These are phyloP conservation scores for Irineochytrium annulatum DNA, from an alignment of 192 early-diverging fungal species.

Conservation along the genomic window DNA sequence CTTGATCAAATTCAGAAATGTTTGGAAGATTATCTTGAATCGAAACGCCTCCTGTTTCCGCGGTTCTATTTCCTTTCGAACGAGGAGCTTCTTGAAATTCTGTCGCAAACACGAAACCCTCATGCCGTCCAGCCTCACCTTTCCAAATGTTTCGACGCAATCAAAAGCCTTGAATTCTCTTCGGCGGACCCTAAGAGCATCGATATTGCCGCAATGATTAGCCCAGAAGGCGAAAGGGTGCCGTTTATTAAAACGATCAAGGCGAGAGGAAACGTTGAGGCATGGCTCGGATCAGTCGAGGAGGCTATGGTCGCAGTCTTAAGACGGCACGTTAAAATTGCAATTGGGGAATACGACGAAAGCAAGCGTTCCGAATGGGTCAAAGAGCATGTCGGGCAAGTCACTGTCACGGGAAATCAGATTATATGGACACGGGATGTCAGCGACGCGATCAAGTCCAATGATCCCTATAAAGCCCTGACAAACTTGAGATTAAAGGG, in stretches of 20 bases:
- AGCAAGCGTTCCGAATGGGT: slow-evolving; percentile 51
- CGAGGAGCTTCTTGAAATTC: slow-evolving; percentile 60
- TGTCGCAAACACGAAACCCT: slow-evolving; percentile 59
- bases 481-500: slow-evolving; percentile 37
- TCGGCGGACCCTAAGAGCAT: slow-evolving; percentile 53
- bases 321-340: slow-evolving; percentile 45
- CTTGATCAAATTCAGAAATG: slow-evolving; percentile 64
- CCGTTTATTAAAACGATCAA: slow-evolving; percentile 56
- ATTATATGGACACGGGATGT: slow-evolving; percentile 54
- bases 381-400: slow-evolving; percentile 54
- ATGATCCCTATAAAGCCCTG: slow-evolving; percentile 38
- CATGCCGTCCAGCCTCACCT: slow-evolving; percentile 63
- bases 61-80: slow-evolving; percentile 64
- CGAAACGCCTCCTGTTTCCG: slow-evolving; percentile 57
- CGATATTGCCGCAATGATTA: slow-evolving; percentile 55
- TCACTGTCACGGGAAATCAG: slow-evolving; percentile 56
- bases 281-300: slow-evolving; percentile 59
- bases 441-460: slow-evolving; percentile 41
- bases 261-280: slow-evolving; percentile 63
- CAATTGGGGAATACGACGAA: slow-evolving; percentile 51
- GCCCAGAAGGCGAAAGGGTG: slow-evolving; percentile 56
- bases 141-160: slow-evolving; percentile 61
- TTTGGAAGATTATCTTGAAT: slow-evolving; percentile 59
- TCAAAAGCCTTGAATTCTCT: slow-evolving; percentile 55
- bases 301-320: slow-evolving; percentile 56